These are phyloP conservation scores for Penicillium sp. DNA, from an alignment of 2,329 filamentous ascomycete genomes.

Conservation along the genomic window DNA sequence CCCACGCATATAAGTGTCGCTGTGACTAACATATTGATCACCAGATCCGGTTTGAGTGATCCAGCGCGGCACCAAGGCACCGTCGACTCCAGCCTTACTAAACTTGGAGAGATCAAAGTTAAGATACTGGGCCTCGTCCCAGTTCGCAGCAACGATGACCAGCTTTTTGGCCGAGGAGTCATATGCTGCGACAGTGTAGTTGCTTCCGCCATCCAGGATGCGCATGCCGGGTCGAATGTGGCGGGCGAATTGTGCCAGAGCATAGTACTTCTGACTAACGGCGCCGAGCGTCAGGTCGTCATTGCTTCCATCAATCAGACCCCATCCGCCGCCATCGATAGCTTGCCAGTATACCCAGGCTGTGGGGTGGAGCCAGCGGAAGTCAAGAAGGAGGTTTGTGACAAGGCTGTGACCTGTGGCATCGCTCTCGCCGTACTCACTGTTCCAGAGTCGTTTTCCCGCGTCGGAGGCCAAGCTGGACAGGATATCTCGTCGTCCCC, in stretches of 20 bases:
- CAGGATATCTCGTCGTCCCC: not conserved
- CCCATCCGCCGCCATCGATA: slow-evolving; percentile 15
- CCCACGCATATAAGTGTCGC: slow-evolving; percentile 3
- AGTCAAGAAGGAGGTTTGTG: slow-evolving; percentile 14
- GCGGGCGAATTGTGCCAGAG: slow-evolving; percentile 18
- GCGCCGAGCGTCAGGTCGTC: slow-evolving; percentile 7
- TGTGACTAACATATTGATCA: slow-evolving; percentile 8
- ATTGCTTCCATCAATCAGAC: slow-evolving; percentile 16
- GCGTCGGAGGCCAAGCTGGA: slow-evolving; percentile 10
- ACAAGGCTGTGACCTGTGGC: slow-evolving; percentile 7
- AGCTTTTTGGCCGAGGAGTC: slow-evolving; percentile 13
- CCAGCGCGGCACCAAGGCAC: slow-evolving; percentile 15
- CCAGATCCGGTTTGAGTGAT: slow-evolving; percentile 12
- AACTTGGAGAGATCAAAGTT: slow-evolving; percentile 19
- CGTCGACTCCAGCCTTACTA: slow-evolving; percentile 11
- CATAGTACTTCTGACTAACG: slow-evolving; percentile 17
- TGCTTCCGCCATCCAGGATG: slow-evolving; percentile 16
- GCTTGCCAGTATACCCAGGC: slow-evolving; percentile 21
- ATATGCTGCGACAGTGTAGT: slow-evolving; percentile 13
- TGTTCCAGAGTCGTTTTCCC: slow-evolving; percentile 17
- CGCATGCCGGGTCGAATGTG: slow-evolving; percentile 21
- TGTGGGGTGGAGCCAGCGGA: slow-evolving; percentile 11
- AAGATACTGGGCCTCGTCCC: slow-evolving; percentile 13
- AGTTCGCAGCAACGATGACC: slow-evolving; percentile 20
- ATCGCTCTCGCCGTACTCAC: slow-evolving; percentile 20